Percentiles rank a stretch among this genome's conserved stretches.
phyloP scores from a whole-genome alignment of 2,329 filamentous ascomycete species.

The Aureobasidium sp. region DNA sequence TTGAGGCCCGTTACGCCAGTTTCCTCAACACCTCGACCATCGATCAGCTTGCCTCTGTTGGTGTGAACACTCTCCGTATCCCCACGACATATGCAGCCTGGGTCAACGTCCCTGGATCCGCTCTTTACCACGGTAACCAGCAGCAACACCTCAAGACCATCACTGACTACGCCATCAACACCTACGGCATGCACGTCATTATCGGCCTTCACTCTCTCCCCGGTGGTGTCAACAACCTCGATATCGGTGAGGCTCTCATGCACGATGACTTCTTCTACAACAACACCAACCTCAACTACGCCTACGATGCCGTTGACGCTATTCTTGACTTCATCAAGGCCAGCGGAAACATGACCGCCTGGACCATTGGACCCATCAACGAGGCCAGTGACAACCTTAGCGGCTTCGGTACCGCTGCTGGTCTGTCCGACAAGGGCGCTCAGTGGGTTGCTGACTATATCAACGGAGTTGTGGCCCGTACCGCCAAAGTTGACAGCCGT shows the following conservation, averaged over 20 bases:
- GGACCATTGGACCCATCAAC: constrained; percentile 24
- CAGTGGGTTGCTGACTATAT: constrained; percentile 39
- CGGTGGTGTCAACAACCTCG: constrained; percentile 35
- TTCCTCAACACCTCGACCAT: constrained; percentile 37
- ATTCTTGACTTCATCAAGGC: constrained; percentile 22
- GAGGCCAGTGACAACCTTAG: constrained; percentile 36
- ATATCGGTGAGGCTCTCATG: constrained; percentile 32
- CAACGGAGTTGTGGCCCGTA: constrained; percentile 30
- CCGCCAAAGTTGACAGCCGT: constrained; percentile 30
- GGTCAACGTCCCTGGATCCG: constrained; percentile 38
- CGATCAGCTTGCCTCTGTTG: constrained; percentile 36
- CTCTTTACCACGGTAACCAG: constrained; percentile 40
- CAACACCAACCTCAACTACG: constrained; percentile 36
- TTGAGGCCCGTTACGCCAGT: constrained; percentile 35
- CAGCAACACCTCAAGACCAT: constrained; percentile 33
- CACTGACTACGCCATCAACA: constrained; percentile 40
- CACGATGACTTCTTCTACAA: constrained; percentile 42
- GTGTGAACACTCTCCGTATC: constrained; percentile 39
- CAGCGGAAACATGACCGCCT: constrained; percentile 15
- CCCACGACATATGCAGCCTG: constrained; percentile 43
- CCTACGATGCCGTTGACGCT: constrained; percentile 21
- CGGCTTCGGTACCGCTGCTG: constrained; percentile 36
- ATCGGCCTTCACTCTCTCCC: constrained; percentile 39
- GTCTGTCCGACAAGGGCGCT: constrained; percentile 33
- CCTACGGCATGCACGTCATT: constrained; percentile 41